Evolutionary conservation across 352 stramenopile genomes (phyloP).

Genomic region (Phytophthora sansomeana): DNA sequence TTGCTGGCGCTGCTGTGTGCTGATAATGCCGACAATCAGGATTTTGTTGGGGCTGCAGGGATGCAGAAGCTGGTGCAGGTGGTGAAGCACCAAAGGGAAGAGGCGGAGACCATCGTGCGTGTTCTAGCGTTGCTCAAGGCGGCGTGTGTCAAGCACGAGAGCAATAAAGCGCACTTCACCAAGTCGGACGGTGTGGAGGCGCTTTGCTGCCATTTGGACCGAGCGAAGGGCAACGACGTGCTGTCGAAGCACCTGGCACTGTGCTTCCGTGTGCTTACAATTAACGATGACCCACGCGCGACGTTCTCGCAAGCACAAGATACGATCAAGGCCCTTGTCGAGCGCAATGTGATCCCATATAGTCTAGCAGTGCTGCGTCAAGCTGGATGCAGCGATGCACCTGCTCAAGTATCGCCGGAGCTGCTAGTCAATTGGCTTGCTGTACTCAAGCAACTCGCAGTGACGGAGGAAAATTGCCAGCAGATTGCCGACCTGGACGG

Average conservation of each 20-base stretch:
- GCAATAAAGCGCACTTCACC: conserved; percentile 72
- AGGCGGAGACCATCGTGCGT: conserved; percentile 21
- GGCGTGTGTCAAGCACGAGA: conserved; percentile 67
- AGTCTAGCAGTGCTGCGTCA: conserved; percentile 49
- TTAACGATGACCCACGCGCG: conserved; percentile 72
- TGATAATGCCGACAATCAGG: conserved; percentile 68
- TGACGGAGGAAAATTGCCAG: conserved; percentile 80
- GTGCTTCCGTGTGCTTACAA: conserved; percentile 67
- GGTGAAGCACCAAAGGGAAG: conserved; percentile 19
- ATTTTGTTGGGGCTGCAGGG: conserved; percentile 57
- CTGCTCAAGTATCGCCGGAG: conserved; percentile 36
- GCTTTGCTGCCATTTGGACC: conserved; percentile 42
- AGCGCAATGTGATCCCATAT: conserved; percentile 60
- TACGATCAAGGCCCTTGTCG: conserved; percentile 68
- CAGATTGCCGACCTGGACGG: conserved; percentile 69
- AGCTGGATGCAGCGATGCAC: conserved; percentile 5
- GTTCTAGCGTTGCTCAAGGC: conserved; percentile 51
- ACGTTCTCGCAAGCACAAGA: conserved; percentile 79
- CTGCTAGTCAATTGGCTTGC: conserved; percentile 67
- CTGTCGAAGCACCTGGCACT: conserved; percentile 63
- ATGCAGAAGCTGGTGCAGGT: conserved; percentile 47
- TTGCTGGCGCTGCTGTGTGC: conserved; percentile 50
- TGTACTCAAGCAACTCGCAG: conserved; percentile 80
- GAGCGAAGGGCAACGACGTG: conserved; percentile 37
- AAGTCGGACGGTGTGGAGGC: conserved; percentile 56